These are phyloP conservation scores for Mucor mucedo DNA, from an alignment of 371 early-diverging fungal species.

Conservation along the genomic window DNA sequence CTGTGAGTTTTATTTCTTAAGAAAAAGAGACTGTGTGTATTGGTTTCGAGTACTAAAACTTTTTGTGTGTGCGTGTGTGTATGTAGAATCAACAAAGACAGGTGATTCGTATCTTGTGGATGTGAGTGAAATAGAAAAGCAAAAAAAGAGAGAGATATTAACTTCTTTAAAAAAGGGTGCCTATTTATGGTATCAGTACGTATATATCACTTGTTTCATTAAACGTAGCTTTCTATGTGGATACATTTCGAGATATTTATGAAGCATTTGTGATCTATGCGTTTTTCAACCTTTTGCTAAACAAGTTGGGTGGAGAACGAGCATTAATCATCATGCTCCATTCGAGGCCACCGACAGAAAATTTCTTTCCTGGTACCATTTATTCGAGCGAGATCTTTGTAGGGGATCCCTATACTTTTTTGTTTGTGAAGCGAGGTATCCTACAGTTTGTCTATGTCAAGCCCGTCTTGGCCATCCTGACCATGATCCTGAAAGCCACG, in stretches of 20 bases:
- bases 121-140: no score
- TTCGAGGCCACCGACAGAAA: conserved; percentile 75
- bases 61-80: background rate
- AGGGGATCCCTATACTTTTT: conserved; percentile 87
- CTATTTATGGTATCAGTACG: conserved; percentile 89
- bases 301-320: conserved; percentile 94
- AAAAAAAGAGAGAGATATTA: background rate
- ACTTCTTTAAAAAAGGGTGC: conserved; percentile 63
- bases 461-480: conserved; percentile 79
- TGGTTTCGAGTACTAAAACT: background rate
- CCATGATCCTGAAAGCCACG: conserved; percentile 78
- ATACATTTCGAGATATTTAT: conserved; percentile 92
- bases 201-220: conserved; percentile 78
- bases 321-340: conserved; percentile 79
- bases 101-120: conserved; percentile 87
- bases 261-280: conserved; percentile 97
- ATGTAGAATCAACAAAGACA: conserved; percentile 80
- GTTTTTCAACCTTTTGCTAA: conserved; percentile 89
- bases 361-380: conserved; percentile 84
- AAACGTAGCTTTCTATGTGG: conserved; percentile 85
- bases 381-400: conserved; percentile 84
- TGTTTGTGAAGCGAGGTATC: conserved; percentile 90
- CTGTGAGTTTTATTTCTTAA: conserved; percentile 67
- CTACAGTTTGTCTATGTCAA: conserved; percentile 94
- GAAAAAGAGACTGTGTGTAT: background rate